These are phyloP conservation scores for Amanita polypyramis DNA, from an alignment of 768 basidiomycete genomes.

Conservation along the genomic window DNA sequence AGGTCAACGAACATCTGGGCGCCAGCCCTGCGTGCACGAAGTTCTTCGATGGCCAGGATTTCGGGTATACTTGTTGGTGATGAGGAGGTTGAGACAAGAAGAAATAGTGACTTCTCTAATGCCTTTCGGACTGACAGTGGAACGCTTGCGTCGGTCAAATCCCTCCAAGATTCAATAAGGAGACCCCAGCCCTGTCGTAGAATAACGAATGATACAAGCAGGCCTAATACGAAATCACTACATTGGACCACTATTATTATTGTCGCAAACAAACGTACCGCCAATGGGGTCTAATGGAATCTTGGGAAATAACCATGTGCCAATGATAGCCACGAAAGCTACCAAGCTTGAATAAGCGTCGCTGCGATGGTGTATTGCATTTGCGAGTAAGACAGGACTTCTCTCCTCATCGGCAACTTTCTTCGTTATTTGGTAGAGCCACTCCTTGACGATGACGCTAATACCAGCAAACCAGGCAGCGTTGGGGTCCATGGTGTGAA, in stretches of 20 bases:
- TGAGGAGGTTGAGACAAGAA: slow-evolving; percentile 23
- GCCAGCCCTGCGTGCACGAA: slow-evolving; percentile 71
- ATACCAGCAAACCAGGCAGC: slow-evolving; percentile 93
- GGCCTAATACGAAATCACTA: slow-evolving; percentile 31
- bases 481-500: slow-evolving; percentile 73
- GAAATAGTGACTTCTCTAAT: slow-evolving; percentile 47
- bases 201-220: slow-evolving; percentile 87
- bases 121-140: slow-evolving; percentile 40
- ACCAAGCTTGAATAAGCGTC: slow-evolving; percentile 92
- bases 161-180: slow-evolving; percentile 59
- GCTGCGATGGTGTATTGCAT: slow-evolving; percentile 95
- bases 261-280: slow-evolving; percentile 35
- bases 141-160: slow-evolving; percentile 79
- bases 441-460: slow-evolving; percentile 81
- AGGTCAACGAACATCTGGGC: slow-evolving; percentile 81
- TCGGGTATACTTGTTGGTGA: slow-evolving; percentile 15
- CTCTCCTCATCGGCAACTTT: slow-evolving; percentile 86
- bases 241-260: slow-evolving; percentile 1
- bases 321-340: slow-evolving; percentile 86
- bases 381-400: slow-evolving; percentile 88
- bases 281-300: slow-evolving; percentile 90
- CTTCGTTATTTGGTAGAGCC: slow-evolving; percentile 83
- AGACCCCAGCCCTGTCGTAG: slow-evolving; percentile 66
- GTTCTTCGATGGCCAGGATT: slow-evolving; percentile 36
- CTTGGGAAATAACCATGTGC: slow-evolving; percentile 78